A percentile compares a stretch with the other conserved stretches of the same genome.
These are phyloP conservation scores for Trametes elegans DNA, from an alignment of 768 basidiomycete genomes.

Conservation along the genomic window DNA sequence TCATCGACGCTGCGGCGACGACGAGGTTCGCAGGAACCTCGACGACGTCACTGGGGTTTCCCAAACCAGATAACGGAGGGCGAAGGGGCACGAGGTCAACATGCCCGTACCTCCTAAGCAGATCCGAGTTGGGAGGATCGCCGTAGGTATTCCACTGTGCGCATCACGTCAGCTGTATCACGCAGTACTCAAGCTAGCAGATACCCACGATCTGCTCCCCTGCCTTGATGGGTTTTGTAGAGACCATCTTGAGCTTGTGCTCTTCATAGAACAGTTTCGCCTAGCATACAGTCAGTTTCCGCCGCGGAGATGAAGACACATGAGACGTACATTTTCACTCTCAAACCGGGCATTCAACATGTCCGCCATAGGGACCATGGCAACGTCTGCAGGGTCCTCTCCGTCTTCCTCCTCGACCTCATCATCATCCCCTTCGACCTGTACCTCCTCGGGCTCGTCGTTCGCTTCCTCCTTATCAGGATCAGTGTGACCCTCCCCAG, in stretches of 20 bases:
- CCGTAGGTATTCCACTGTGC: conserved; percentile 93
- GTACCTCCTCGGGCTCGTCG: conserved; percentile 9
- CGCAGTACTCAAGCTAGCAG: no score
- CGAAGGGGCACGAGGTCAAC: conserved; percentile 68
- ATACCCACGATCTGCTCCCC: conserved; percentile 91
- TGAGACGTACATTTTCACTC: conserved; percentile 66
- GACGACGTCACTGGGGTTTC: conserved; percentile 79
- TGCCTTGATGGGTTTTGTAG: conserved; percentile 67
- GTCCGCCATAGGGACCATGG: conserved; percentile 97
- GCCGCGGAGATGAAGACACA: no score
- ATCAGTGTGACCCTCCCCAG: conserved; percentile 43
- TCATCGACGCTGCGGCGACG: conserved; percentile 36
- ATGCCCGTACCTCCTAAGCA: conserved; percentile 93
- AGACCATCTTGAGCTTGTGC: conserved; percentile 69
- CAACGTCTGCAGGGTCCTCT: conserved; percentile 61
- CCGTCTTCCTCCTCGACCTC: conserved; percentile 46
- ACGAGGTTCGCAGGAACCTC: conserved; percentile 75
- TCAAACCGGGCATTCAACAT: conserved; percentile 89
- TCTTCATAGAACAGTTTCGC: conserved; percentile 85
- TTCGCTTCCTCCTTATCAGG: neutral
- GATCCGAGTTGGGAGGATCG: conserved; percentile 87
- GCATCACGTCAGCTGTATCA: neutral
- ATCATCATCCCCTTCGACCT: conserved; percentile 14
- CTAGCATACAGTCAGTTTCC: no score
- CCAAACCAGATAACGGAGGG: conserved; percentile 40